Evolutionary conservation across 768 basidiomycete species (phyloP).

Genomic region (Lactifluus hygrophoroides): DNA sequence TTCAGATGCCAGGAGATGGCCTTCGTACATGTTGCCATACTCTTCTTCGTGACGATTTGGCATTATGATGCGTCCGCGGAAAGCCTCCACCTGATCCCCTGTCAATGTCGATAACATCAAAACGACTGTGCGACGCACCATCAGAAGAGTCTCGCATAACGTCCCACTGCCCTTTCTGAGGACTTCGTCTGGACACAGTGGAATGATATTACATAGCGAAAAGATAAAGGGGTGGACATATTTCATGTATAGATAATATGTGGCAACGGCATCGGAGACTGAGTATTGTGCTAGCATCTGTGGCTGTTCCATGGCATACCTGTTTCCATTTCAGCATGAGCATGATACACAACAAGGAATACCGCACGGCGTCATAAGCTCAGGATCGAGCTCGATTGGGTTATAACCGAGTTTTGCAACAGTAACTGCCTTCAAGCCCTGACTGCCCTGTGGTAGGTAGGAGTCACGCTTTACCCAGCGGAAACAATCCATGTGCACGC

Average conservation of each 20-base stretch:
- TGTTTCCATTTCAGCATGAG: slow-evolving; percentile 26
- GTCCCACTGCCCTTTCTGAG: slow-evolving; percentile 94
- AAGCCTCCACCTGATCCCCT: slow-evolving; percentile 80
- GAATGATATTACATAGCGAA: slow-evolving; percentile 98
- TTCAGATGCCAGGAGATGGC: slow-evolving; percentile 93
- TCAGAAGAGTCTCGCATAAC: slow-evolving; percentile 92
- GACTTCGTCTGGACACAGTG: slow-evolving; percentile 93
- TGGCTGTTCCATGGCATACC: slow-evolving; percentile 94
- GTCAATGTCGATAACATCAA: neutral
- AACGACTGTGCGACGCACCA: slow-evolving; percentile 49
- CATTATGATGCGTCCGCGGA: slow-evolving; percentile 87
- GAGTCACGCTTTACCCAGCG: slow-evolving; percentile 99
- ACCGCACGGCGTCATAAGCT: slow-evolving; percentile 96
- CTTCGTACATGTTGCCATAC: slow-evolving; percentile 88
- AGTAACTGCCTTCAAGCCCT: slow-evolving; percentile 96
- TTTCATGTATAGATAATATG: slow-evolving; percentile 99
- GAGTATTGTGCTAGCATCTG: slow-evolving; percentile 94
- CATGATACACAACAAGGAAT: neutral
- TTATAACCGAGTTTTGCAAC: slow-evolving; percentile 93
- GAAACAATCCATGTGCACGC: slow-evolving; percentile 99
- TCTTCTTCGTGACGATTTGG: slow-evolving; percentile 94
- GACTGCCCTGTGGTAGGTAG: slow-evolving; percentile 95
- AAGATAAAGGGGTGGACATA: slow-evolving; percentile 99
- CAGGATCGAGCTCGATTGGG: slow-evolving; percentile 95
- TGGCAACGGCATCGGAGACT: slow-evolving; percentile 99